Evolutionary conservation across 306 rosid species (phyloP), one percentile per base, ranked within the genome.

Genomic region (Morella rubra): DNA sequence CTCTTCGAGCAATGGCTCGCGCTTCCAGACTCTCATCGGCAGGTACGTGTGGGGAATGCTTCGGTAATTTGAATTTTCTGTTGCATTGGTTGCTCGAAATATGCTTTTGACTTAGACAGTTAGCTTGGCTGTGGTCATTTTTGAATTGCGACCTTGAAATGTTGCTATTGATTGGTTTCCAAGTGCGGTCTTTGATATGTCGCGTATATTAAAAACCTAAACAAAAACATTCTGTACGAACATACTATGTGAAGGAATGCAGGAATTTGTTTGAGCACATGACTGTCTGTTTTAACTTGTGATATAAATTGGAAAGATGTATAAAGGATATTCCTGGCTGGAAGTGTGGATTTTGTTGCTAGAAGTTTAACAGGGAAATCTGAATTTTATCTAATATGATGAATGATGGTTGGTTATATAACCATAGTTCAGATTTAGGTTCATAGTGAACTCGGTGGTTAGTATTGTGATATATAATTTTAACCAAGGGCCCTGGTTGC

Each of bases 1-100:
- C 93, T 96, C 60, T 96, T 89, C 76, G 96, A 92, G 77, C 92
- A 91, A 81, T 96, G 99, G 99, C 93, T 96, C n/a, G 87, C 98
- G 77, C 96, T 93, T 50, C 96, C 97, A 0, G 92, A 85, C 46
- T 88, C 86, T 76, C 88, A 89, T 81, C 98, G 97, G n/a, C 80
- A 91, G 97, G 99, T 96, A 95, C 64, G 12, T 56, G 64, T 11
- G 40, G 9, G 64, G 3, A 56, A 56, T 56, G 15, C 64, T 56
- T 56, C 5, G 46, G 15, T 16, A 40, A 40, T 64, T 37, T 64
- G 32, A 22, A 8, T 13, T 58, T 22, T 58, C 22, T 13, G 8
- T 58, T 58, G 32, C 64, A 58, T 58, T 58, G 11, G 22, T 22
- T 19, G 40, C 37, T 58, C 19, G 6, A 22, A 58, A 49, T 11